Base-by-base conservation (phyloP, 2,329 filamentous ascomycete genomes). In the Fusarium goolgardi region DNA sequence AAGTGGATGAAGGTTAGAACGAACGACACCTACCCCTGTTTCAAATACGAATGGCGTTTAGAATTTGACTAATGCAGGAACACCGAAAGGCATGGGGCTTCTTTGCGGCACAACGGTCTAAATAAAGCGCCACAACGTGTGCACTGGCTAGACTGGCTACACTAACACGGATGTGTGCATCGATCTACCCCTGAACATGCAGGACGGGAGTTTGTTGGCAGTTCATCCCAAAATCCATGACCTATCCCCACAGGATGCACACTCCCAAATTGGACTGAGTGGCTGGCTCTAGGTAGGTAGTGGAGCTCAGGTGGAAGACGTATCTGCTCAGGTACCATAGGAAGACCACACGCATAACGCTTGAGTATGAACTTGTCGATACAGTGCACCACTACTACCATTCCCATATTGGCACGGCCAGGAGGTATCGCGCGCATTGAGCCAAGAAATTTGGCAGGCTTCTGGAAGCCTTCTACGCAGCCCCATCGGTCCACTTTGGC, bases 11-110 rank as follows among this genome's bases (percentile, higher is more conserved):
- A 54, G 41, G 63, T 53, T 59, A 65, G 63, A 61, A 65, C 61
- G 56, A 61, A 55, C 54, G 65, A 64, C 65, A 65, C 55, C 32
- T 25, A 66, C 72, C 69, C 69, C 65, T 75, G 74, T 75, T 76
- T 75, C 72, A 75, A 67, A 62, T 55, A 54, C 41, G 52, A 66
- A 67, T 69, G 59, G 70, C 50, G 49, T 60, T 69, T 65, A 67
- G 54, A 70, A 72, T 63, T 69, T 69, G 55, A 69, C 74, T 75
- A 75, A 75, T 75, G 74, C 73, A 75, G 74, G 74, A 72, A 75
- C 74, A 45, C 55, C 66, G 60, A 62, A 67, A 66, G 66, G 68
- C 59, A 68, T 65, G 62, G 67, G 59, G 69, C 60, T 71, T 72
- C 62, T 56, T 69, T 69, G 62, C 67, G 63, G 61, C 70, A 65